A percentile compares a stretch with the other conserved stretches of the same genome.
phyloP scores from a whole-genome alignment of 352 stramenopile species.

The Phytophthora syringae region DNA sequence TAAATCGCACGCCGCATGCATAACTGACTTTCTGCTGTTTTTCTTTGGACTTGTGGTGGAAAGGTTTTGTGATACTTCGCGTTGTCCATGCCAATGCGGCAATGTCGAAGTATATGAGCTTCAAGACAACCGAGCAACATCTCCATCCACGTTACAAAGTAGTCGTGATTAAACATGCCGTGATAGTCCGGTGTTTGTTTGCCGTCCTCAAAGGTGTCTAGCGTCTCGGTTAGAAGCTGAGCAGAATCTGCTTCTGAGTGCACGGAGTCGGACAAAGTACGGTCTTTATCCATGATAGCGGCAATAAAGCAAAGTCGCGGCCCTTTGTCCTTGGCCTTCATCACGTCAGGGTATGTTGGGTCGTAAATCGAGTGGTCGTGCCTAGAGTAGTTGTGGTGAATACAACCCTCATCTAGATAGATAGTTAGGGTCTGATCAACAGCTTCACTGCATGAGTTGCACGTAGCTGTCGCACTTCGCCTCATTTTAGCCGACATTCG shows the following conservation, averaged over 20 bases:
- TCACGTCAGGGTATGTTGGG: background rate
- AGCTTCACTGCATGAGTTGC: background rate
- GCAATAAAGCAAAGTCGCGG: background rate
- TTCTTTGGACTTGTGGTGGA: background rate
- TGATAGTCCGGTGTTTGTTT: constrained; percentile 3
- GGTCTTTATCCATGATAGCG: background rate
- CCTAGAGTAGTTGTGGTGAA: background rate
- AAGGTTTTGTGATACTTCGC: background rate
- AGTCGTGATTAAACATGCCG: constrained; percentile 2
- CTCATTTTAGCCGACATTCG: background rate
- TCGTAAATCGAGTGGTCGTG: background rate
- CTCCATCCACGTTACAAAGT: background rate
- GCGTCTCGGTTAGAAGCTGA: background rate
- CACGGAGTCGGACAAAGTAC: background rate
- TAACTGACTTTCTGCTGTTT: background rate
- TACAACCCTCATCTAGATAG: background rate
- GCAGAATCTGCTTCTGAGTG: background rate
- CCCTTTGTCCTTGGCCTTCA: background rate
- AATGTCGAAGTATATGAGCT: background rate
- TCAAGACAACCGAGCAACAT: background rate
- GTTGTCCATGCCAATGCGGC: background rate
- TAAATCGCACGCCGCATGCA: background rate
- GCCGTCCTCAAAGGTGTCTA: background rate
- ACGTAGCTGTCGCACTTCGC: constrained; percentile 1
- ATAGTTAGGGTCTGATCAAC: background rate